Evolutionary conservation across 116 monocot genomes (phyloP).

Genomic region (Iris pallida): DNA sequence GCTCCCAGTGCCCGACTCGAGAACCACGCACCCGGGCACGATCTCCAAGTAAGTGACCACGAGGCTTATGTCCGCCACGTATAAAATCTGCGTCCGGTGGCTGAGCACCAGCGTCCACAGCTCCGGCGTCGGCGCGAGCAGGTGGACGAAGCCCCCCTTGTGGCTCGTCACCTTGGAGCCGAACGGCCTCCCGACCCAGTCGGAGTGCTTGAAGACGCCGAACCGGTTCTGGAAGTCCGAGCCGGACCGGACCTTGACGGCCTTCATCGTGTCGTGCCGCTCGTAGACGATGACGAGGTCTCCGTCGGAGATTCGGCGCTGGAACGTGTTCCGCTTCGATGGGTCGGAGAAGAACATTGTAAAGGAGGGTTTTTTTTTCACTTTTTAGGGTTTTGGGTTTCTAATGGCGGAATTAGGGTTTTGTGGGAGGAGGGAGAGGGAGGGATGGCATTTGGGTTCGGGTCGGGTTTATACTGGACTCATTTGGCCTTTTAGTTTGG

Average conservation of each 20-base stretch:
- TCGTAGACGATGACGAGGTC: constrained; percentile 91
- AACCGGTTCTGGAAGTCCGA: constrained; percentile 75
- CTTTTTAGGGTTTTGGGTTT: too few relatives aligned
- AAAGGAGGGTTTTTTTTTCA: too few relatives aligned
- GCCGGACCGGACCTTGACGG: constrained; percentile 43
- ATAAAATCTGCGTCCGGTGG: constrained; percentile 94
- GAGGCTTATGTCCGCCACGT: constrained; percentile 86
- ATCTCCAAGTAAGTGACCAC: constrained; percentile 83
- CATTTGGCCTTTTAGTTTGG: too few relatives aligned
- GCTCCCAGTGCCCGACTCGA: constrained; percentile 94
- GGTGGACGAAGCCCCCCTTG: constrained; percentile 79
- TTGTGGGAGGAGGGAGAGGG: too few relatives aligned
- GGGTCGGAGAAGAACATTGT: constrained; percentile 38
- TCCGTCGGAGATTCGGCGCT: constrained; percentile 44
- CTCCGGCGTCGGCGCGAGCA: constrained; percentile 84
- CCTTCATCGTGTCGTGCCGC: constrained; percentile 78
- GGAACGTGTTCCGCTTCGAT: constrained; percentile 36
- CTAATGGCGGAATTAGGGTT: too few relatives aligned
- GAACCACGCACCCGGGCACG: constrained; percentile 82
- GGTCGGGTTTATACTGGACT: too few relatives aligned
- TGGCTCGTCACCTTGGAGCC: constrained; percentile 66
- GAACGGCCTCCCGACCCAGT: constrained; percentile 87
- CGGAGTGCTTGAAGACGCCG: constrained; percentile 84
- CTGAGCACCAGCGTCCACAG: constrained; percentile 87
- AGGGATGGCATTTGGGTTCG: too few relatives aligned